These are phyloP conservation scores for Arabis alpina DNA, from an alignment of 345 rosid genomes.

Conservation along the genomic window DNA sequence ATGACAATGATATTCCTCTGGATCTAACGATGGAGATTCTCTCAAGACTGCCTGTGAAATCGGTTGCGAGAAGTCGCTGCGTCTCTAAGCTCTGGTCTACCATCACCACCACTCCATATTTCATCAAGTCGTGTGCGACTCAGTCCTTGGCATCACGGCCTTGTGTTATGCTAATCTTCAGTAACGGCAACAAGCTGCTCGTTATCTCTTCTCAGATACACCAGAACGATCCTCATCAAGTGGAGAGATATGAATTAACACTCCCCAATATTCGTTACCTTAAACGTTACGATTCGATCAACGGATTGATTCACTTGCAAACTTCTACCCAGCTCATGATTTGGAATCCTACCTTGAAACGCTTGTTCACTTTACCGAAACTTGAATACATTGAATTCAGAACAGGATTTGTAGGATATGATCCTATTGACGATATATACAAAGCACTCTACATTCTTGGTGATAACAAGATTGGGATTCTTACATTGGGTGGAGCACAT, in stretches of 20 bases:
- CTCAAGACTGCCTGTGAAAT: background rate
- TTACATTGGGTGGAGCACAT: conserved; percentile 1
- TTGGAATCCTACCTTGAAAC: background rate
- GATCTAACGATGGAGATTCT: conserved; percentile 15
- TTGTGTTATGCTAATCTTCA: background rate
- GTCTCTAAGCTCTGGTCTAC: conserved; percentile 10
- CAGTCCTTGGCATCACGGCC: background rate
- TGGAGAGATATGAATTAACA: background rate
- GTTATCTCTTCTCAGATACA: background rate
- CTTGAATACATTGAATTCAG: background rate
- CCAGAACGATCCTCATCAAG: background rate
- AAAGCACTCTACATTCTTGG: background rate
- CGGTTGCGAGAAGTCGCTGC: background rate
- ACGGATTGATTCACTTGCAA: conserved; percentile 2
- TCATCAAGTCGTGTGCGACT: conserved; percentile 5
- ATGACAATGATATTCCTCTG: conserved; percentile 2
- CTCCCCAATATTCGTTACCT: background rate
- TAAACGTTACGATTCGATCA: background rate
- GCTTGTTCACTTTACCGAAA: background rate
- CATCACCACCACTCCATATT: background rate
- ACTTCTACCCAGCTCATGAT: background rate
- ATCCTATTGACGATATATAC: background rate
- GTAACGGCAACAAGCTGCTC: background rate
- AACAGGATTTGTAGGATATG: background rate
- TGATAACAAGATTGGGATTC: background rate